phyloP scores from a whole-genome alignment of 2,329 filamentous ascomycete species.

The Onygena corvina region DNA sequence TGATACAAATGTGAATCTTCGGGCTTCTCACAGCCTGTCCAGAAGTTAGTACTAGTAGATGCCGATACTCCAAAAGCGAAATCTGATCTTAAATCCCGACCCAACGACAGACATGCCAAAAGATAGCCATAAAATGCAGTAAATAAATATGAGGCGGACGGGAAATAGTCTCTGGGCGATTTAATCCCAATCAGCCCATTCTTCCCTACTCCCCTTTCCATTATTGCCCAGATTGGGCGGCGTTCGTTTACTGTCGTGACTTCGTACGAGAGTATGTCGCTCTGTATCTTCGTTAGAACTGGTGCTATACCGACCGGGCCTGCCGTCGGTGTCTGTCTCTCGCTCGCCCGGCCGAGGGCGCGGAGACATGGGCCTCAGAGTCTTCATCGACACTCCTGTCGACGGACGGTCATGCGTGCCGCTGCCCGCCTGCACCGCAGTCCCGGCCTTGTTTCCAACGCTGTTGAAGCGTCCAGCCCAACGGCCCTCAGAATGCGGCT shows the following conservation, averaged over 20 bases:
- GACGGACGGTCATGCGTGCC: conserved; percentile 21
- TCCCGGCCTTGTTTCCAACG: neutral
- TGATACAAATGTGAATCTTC: no score
- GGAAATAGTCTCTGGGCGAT: conserved; percentile 1
- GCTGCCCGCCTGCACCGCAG: neutral
- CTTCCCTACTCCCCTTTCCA: conserved; percentile 15
- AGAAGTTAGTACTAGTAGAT: no score
- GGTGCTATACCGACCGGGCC: conserved; percentile 17
- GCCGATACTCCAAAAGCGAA: neutral
- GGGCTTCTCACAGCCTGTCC: no score
- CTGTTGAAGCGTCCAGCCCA: conserved; percentile 1
- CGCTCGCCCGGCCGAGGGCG: conserved; percentile 26
- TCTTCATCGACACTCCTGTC: conserved; percentile 35
- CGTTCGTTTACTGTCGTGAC: neutral
- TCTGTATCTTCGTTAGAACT: conserved; percentile 14
- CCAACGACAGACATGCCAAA: neutral
- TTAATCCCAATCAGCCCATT: conserved; percentile 34
- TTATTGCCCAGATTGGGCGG: neutral
- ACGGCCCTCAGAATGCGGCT: neutral
- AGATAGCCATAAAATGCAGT: neutral
- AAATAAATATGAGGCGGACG: neutral
- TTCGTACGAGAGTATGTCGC: neutral
- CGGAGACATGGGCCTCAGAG: conserved; percentile 30
- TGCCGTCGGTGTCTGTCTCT: conserved; percentile 22
- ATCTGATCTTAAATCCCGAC: neutral